A percentile compares a stretch with the other conserved stretches of the same genome.
Conservation (phyloP, 2,329 filamentous ascomycete species). For the Fonsecaea pedrosoi region DNA sequence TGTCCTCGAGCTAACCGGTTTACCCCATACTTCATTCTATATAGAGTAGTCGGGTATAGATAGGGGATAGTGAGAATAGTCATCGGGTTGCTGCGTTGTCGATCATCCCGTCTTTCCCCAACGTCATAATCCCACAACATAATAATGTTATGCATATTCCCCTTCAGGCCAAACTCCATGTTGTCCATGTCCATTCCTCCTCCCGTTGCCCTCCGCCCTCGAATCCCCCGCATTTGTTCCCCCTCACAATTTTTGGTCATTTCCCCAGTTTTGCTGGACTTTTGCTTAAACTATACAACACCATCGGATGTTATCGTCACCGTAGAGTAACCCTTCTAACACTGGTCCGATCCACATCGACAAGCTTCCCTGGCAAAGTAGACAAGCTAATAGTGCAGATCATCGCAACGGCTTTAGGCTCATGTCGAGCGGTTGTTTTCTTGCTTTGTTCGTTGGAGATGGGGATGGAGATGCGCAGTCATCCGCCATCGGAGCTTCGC, state of each 20-base stretch:
- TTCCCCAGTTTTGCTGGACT: background rate
- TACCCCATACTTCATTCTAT: background rate
- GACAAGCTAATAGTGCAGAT: background rate
- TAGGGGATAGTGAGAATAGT: background rate
- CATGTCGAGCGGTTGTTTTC: background rate
- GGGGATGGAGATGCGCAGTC: background rate
- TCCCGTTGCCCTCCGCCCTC: background rate
- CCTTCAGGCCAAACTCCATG: background rate
- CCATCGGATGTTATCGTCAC: background rate
- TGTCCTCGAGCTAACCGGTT: background rate
- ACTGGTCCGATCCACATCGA: background rate
- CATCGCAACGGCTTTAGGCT: background rate
- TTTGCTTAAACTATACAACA: background rate
- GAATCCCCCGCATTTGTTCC: conserved; percentile 1
- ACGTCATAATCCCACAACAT: background rate
- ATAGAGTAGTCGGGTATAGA: background rate
- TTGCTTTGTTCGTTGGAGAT: background rate
- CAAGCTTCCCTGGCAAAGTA: background rate
- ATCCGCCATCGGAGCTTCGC: background rate
- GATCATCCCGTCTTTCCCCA: background rate
- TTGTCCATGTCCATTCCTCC: too few relatives aligned
- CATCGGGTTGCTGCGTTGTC: background rate
- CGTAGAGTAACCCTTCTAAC: background rate
- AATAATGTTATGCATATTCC: background rate
- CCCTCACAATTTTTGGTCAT: background rate